Evolutionary conservation across 768 basidiomycete species (phyloP), one percentile per base, ranked within the genome.

Genomic region (Trametes meyenii): DNA sequence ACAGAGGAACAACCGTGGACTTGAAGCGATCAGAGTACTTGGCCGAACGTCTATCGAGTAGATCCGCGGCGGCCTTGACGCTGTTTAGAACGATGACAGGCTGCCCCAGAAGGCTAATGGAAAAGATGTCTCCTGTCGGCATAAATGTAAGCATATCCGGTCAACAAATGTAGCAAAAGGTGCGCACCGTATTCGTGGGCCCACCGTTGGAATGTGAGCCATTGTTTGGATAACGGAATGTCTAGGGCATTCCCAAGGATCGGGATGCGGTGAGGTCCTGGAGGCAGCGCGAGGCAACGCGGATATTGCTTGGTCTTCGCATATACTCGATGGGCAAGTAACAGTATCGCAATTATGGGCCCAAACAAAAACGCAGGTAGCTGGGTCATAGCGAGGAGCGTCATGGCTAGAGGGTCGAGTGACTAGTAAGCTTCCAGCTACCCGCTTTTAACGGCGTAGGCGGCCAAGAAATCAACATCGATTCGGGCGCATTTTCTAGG

Each of bases 11-110:
- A 2, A 60, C 42, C 4, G 59, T 35, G 3, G 52, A 60, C 13
- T 39, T 48, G 44, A 44, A 51, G 21, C 80, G 69, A 63, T 75
- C 75, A 0, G 78, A 80, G 65, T 81, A 81, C n/a, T 76, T 76
- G 8, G 74, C 53, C 0, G 78, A 77, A 36, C 75, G 68, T 62
- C 77, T 81, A 26, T 78, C 76, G 21, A 81, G 72, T 0, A 81
- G 70, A 0, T 82, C 80, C 8, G 65, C 70, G 0, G 75, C 78
- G 3, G 69, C 70, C 44, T 75, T 65, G 24, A 70, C 66, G 12
- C 72, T 73, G 50, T 78, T 77, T 35, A 82, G 36, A 5, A 81
- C 65, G 23, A 81, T 64, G 19, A 80, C 62, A 21, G 63, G 46
- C 26, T 64, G 50, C 5, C 64, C 61, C 10, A 70, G 39, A 12